Percentiles rank a stretch among this genome's conserved stretches.
Evolutionary conservation across 2,329 filamentous ascomycete genomes (phyloP).

Genomic region (Epichloe gansuensis): DNA sequence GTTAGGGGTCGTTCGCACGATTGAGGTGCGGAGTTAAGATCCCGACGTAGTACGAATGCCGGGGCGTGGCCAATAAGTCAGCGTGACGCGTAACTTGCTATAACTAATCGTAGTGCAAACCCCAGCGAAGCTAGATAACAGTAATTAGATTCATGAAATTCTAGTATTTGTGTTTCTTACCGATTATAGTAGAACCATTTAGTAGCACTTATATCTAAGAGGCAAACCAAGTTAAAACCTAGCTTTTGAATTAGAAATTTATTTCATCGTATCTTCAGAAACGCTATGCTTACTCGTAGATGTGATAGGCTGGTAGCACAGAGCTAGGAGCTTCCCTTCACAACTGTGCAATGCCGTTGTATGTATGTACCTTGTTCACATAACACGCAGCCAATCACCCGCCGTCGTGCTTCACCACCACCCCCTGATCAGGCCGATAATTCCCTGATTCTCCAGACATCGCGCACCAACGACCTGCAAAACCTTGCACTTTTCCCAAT

Average conservation of each 20-base stretch:
- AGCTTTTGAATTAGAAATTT: no score
- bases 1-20: neutral
- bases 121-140: no score
- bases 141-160: neutral
- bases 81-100: neutral
- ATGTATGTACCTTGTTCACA: neutral
- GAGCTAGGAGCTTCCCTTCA: neutral
- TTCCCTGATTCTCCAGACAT: neutral
- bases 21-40: neutral
- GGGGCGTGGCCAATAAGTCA: neutral
- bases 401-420: conserved; percentile 4
- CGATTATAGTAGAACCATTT: neutral
- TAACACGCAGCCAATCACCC: conserved; percentile 5
- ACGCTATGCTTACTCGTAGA: no score
- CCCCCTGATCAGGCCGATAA: conserved; percentile 2
- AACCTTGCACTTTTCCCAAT: neutral
- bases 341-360: neutral
- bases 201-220: no score
- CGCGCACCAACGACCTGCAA: conserved; percentile 13
- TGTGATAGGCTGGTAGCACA: no score
- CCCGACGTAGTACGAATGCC: no score
- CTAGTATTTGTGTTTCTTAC: neutral
- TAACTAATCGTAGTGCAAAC: no score
- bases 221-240: no score
- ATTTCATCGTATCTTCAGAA: no score